Percentiles rank a stretch among this genome's conserved stretches.
Conservation (phyloP, 495 filamentous ascomycete genomes). For the Aspergillus sclerotiicarbonarius region DNA sequence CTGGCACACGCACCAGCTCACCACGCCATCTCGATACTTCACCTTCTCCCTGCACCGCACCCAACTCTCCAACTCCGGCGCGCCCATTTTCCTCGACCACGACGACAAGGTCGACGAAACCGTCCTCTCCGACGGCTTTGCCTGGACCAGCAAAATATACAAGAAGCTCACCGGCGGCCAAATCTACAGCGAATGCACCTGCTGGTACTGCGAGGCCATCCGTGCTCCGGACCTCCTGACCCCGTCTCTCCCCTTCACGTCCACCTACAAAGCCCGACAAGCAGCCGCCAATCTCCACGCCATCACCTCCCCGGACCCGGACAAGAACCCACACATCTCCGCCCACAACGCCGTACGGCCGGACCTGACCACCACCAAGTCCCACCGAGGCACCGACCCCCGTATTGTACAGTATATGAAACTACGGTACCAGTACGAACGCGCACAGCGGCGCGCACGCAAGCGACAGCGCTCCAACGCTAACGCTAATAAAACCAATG, state of each 20-base stretch:
- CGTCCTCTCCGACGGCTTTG: slow-evolving; percentile 61
- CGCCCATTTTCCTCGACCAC: slow-evolving; percentile 66
- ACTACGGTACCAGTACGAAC: slow-evolving; percentile 62
- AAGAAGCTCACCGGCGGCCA: slow-evolving; percentile 55
- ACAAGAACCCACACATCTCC: slow-evolving; percentile 68
- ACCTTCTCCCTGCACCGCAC: slow-evolving; percentile 40
- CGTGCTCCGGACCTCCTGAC: slow-evolving; percentile 48
- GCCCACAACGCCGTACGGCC: slow-evolving; percentile 59
- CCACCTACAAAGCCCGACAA: slow-evolving; percentile 30
- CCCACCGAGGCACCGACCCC: neutral
- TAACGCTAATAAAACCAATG: slow-evolving; percentile 11
- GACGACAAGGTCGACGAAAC: slow-evolving; percentile 78
- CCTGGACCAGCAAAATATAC: slow-evolving; percentile 72
- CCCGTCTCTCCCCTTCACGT: slow-evolving; percentile 43
- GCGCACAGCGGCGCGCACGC: slow-evolving; percentile 57
- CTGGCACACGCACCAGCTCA: slow-evolving; percentile 69
- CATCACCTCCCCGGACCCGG: slow-evolving; percentile 54
- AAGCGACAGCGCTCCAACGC: slow-evolving; percentile 37
- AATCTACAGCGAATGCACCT: slow-evolving; percentile 80
- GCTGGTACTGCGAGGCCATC: slow-evolving; percentile 87
- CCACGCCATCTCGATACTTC: slow-evolving; percentile 61
- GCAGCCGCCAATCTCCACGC: slow-evolving; percentile 47
- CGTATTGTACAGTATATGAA: slow-evolving; percentile 30
- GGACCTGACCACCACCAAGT: slow-evolving; percentile 9
- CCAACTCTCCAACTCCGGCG: neutral